These are phyloP conservation scores for Chalciporus pseudorubinellus DNA, from an alignment of 768 basidiomycete genomes.

Conservation along the genomic window DNA sequence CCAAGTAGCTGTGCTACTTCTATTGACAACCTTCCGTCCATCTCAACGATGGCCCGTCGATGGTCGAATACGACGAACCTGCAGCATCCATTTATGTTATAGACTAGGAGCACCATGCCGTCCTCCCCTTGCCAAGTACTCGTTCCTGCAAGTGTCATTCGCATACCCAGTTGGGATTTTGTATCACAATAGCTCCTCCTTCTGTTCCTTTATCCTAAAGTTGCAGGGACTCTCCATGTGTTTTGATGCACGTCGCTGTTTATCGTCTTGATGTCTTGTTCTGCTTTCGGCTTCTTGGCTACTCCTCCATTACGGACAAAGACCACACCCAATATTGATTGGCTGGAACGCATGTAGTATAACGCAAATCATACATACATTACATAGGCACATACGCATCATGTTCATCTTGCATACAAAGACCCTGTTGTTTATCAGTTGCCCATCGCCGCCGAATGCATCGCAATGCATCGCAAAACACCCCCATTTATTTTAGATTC, in stretches of 20 bases:
- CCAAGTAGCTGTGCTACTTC: conserved; percentile 30
- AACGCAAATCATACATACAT: conserved; percentile 26
- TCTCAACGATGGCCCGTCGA: conserved; percentile 36
- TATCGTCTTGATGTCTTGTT: conserved; percentile 30
- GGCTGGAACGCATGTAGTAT: conserved; percentile 37
- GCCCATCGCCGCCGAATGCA: conserved; percentile 2
- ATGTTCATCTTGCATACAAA: conserved; percentile 21
- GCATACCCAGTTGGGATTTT: background rate
- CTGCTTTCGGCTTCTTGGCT: conserved; percentile 25
- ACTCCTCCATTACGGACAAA: conserved; percentile 23
- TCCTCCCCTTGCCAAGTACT: background rate
- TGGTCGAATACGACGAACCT: conserved; percentile 35
- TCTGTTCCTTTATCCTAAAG: conserved; percentile 10
- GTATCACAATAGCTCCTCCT: conserved; percentile 11
- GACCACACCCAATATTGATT: conserved; percentile 21
- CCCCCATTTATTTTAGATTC: conserved; percentile 1
- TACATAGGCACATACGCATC: conserved; percentile 19
- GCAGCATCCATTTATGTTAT: conserved; percentile 35
- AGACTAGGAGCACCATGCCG: conserved; percentile 18
- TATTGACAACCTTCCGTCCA: conserved; percentile 33
- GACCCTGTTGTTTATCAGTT: conserved; percentile 8
- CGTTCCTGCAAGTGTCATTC: background rate
- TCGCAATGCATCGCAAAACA: background rate
- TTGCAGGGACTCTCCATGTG: conserved; percentile 2
- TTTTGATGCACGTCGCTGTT: background rate